Conservation (phyloP, 305 asterid species). For the Solanum hybrid region DNA sequence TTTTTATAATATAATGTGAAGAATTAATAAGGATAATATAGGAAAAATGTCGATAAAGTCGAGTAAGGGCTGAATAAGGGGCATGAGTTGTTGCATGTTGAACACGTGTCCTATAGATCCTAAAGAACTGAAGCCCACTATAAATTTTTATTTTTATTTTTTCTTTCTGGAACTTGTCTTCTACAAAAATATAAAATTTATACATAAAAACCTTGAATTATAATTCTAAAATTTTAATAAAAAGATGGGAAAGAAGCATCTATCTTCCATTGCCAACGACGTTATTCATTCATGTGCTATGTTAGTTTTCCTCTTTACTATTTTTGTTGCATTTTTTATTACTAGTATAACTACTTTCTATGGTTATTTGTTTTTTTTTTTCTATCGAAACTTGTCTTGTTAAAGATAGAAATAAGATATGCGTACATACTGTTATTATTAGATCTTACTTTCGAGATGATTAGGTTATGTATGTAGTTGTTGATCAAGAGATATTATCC, state of each 20-base stretch:
- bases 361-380: neutral
- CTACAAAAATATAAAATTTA: neutral
- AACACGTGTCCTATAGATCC: neutral
- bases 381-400: no score
- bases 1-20: neutral
- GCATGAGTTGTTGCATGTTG: neutral
- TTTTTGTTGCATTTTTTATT: neutral
- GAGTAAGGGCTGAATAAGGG: neutral
- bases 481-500: neutral
- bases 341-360: neutral
- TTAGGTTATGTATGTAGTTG: neutral
- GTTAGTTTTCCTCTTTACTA: conserved; percentile 24
- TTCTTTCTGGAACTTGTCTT: neutral
- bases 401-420: neutral
- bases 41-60: neutral
- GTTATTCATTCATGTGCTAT: conserved; percentile 46
- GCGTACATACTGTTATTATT: neutral
- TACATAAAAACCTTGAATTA: neutral
- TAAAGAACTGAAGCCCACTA: neutral
- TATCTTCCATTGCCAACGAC: conserved; percentile 56
- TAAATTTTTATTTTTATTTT: neutral
- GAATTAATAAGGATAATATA: neutral
- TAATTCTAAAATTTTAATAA: neutral
- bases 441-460: neutral
- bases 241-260: conserved; percentile 52